Evolutionary conservation across 495 filamentous ascomycete genomes (phyloP).

Genomic region (Podospora tetraspora): DNA sequence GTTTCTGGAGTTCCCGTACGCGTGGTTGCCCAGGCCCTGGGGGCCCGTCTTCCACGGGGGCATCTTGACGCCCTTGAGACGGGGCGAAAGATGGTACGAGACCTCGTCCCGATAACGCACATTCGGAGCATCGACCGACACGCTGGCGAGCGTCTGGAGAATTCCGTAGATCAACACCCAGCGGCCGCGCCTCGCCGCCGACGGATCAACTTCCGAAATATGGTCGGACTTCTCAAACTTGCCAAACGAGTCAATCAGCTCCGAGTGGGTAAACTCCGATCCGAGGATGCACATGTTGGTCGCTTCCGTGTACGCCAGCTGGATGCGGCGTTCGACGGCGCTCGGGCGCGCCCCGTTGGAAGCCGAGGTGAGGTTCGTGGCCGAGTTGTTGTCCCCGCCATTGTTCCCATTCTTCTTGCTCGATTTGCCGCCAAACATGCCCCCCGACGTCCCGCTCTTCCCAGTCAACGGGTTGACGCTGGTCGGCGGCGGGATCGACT

Average conservation of each 20-base stretch:
- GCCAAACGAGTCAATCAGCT: slow-evolving; percentile 57
- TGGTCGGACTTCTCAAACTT: slow-evolving; percentile 58
- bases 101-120: slow-evolving; percentile 56
- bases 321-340: slow-evolving; percentile 43
- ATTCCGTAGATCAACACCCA: slow-evolving; percentile 71
- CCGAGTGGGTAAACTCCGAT: slow-evolving; percentile 46
- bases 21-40: slow-evolving; percentile 12
- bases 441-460: slow-evolving; percentile 5
- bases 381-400: background rate
- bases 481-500: slow-evolving; percentile 36
- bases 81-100: slow-evolving; percentile 58
- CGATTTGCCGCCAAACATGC: slow-evolving; percentile 26
- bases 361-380: slow-evolving; percentile 7
- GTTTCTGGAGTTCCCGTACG: slow-evolving; percentile 9
- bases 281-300: slow-evolving; percentile 63
- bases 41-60: slow-evolving; percentile 54
- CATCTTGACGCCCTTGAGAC: slow-evolving; percentile 47
- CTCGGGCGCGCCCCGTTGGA: slow-evolving; percentile 19
- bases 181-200: slow-evolving; percentile 57
- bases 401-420: slow-evolving; percentile 35
- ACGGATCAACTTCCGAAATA: slow-evolving; percentile 47
- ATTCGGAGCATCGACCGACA: slow-evolving; percentile 60
- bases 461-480: slow-evolving; percentile 4
- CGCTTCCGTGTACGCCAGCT: slow-evolving; percentile 59
- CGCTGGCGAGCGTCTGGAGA: slow-evolving; percentile 61